Evolutionary conservation across 495 filamentous ascomycete species (phyloP), one percentile per base, ranked within the genome.

Genomic region (Penicillium pulvis): DNA sequence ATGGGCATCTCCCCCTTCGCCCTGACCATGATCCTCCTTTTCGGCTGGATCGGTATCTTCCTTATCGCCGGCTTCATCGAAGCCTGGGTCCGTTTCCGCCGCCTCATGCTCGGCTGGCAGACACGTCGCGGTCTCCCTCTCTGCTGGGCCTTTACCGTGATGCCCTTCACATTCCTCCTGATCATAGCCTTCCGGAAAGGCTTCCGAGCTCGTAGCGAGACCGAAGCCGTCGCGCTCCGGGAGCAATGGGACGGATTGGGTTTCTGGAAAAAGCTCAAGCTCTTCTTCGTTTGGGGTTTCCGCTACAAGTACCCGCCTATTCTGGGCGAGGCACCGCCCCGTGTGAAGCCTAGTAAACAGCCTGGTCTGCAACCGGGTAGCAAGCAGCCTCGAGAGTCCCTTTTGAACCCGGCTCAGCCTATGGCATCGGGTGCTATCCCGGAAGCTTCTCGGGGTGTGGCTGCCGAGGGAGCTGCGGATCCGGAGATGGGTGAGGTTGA

Each of bases 211-310:
- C 73, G 79, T 14, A 74, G 55, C n/a, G 36, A 48, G 2, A 68
- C 74, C 20, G 78, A 83, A 48, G 74, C 80, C 17, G 70, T 57
- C 23, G 60, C 70, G 4, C 63, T 84, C 23, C 52, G 66, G 46
- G 48, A 75, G 58, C 66, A 73, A 42, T 84, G 81, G 81, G 71
- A 74, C 2, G 66, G 63, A 1, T 73, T 79, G 60, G 39, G 65
- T 28, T 60, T 64, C 42, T 61, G 74, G 44, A 69, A 60, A 2
- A 74, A 75, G 52, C 66, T 81, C 20, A 65, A 66, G 51, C 65
- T 79, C n/a, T 84, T 77, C 72, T 73, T 78, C 51, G 66, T 74
- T 43, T 80, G 76, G 73, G 81, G 80, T 0, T 83, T 84, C 68
- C 62, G 76, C 3, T 78, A 72, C 59, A 62, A 70, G 36, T 84